Percentiles rank a stretch among this genome's conserved stretches.
Conservation (phyloP, 75 land plant species). For the Gnetum montanum region DNA sequence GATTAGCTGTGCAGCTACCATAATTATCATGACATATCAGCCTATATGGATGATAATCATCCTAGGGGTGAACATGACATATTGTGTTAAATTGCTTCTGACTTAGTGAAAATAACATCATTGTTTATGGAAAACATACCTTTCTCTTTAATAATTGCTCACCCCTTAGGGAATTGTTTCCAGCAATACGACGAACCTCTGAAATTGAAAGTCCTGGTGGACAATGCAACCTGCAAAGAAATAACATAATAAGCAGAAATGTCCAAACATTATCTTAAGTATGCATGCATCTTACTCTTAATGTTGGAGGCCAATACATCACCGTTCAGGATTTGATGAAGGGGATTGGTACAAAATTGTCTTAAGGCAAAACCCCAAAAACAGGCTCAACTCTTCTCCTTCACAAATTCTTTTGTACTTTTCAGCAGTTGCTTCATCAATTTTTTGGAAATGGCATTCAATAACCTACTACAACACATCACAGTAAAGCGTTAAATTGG, state of each 20-base stretch:
- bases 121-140: slow-evolving; percentile 18
- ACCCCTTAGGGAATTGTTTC: slow-evolving; percentile 49
- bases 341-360: slow-evolving; percentile 59
- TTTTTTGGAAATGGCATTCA: slow-evolving; percentile 45
- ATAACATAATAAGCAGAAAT: not conserved
- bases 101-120: not conserved
- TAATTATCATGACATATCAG: too few relatives aligned
- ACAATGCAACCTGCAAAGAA: slow-evolving; percentile 24
- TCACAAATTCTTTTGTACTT: slow-evolving; percentile 27
- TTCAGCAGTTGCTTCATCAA: slow-evolving; percentile 40
- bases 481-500: too few relatives aligned
- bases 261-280: not conserved
- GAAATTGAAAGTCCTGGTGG: slow-evolving; percentile 73
- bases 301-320: not conserved
- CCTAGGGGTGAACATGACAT: not conserved
- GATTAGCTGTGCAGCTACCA: not conserved
- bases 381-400: slow-evolving; percentile 31
- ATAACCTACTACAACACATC: not conserved
- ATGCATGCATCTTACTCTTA: not conserved
- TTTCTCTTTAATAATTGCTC: slow-evolving; percentile 56
- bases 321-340: slow-evolving; percentile 34
- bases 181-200: slow-evolving; percentile 55
- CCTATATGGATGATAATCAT: not conserved
- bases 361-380: slow-evolving; percentile 73
- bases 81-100: not conserved